Conservation (phyloP, 108 stramenopile species). For the Nitzschia inconspicua region DNA sequence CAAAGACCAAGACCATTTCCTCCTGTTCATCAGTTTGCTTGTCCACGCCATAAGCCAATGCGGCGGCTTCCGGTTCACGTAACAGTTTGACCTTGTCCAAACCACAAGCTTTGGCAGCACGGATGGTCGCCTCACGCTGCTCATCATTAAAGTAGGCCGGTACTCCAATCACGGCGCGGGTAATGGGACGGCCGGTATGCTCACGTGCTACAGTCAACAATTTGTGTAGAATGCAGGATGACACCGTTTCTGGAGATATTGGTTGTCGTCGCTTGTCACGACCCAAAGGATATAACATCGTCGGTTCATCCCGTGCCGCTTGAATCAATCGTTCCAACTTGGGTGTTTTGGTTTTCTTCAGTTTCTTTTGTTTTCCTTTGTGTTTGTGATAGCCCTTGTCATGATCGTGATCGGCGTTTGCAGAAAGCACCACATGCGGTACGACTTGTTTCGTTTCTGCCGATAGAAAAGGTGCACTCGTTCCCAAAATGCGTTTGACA, state of each 20-base stretch:
- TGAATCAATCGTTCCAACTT: slow-evolving; percentile 51
- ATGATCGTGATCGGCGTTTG: slow-evolving; percentile 2
- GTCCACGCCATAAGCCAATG: slow-evolving; percentile 83
- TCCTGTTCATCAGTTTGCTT: slow-evolving; percentile 39
- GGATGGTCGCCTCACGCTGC: slow-evolving; percentile 83
- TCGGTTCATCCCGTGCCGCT: slow-evolving; percentile 59
- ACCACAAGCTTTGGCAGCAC: slow-evolving; percentile 81
- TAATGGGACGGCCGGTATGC: slow-evolving; percentile 46
- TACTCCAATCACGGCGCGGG: slow-evolving; percentile 88
- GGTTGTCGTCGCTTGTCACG: background rate
- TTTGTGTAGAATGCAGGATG: slow-evolving; percentile 66
- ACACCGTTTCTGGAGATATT: slow-evolving; percentile 75
- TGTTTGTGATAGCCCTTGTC: background rate
- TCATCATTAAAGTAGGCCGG: slow-evolving; percentile 95
- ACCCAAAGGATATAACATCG: slow-evolving; percentile 34
- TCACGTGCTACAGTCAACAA: slow-evolving; percentile 48
- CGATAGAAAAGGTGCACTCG: slow-evolving; percentile 44
- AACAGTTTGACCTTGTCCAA: slow-evolving; percentile 82
- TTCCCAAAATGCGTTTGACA: slow-evolving; percentile 85
- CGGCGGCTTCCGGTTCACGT: slow-evolving; percentile 95
- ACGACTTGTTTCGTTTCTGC: slow-evolving; percentile 52
- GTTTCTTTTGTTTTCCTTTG: slow-evolving; percentile 42
- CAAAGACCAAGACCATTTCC: slow-evolving; percentile 91
- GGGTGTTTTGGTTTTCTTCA: slow-evolving; percentile 40
- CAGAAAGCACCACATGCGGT: slow-evolving; percentile 50